Evolutionary conservation across 2,329 filamentous ascomycete species (phyloP).

Genomic region (Colletotrichum musicola): DNA sequence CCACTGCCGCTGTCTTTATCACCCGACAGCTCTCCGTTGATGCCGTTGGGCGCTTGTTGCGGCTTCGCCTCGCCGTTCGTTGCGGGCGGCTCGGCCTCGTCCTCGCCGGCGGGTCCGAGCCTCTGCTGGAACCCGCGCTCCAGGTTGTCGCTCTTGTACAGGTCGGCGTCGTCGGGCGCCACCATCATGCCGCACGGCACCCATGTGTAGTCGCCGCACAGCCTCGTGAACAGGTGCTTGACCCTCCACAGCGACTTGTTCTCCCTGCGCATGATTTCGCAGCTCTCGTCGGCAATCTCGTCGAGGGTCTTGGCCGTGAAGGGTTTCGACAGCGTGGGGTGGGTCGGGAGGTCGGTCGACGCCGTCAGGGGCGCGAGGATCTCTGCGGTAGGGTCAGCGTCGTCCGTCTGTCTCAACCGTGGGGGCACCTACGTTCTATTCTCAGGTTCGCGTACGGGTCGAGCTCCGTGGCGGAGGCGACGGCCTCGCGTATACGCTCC

Average conservation of each 20-base stretch:
- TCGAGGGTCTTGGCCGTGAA: constrained; percentile 81
- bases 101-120: constrained; percentile 24
- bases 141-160: constrained; percentile 65
- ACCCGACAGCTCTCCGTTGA: constrained; percentile 42
- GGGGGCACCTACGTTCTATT: constrained; percentile 72
- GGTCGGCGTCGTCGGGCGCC: constrained; percentile 65
- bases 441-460: constrained; percentile 81
- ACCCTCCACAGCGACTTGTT: constrained; percentile 79
- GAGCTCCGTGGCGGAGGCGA: constrained; percentile 73
- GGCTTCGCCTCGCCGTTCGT: constrained; percentile 39
- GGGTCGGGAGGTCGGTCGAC: constrained; percentile 79
- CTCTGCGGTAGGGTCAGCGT: constrained; percentile 60
- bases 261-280: constrained; percentile 80
- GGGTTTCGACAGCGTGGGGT: constrained; percentile 80
- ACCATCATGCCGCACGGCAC: constrained; percentile 71
- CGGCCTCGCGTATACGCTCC: constrained; percentile 70
- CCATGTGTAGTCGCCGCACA: constrained; percentile 82
- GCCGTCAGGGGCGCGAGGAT: constrained; percentile 81
- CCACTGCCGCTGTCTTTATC: constrained; percentile 34
- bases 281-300: constrained; percentile 77
- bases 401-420: background rate
- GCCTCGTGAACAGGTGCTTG: constrained; percentile 78
- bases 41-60: constrained; percentile 35
- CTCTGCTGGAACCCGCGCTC: constrained; percentile 50
- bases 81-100: constrained; percentile 21